These are phyloP conservation scores for Moesziomyces antarcticus DNA, from an alignment of 1,284 basidiomycete species.

Conservation along the genomic window DNA sequence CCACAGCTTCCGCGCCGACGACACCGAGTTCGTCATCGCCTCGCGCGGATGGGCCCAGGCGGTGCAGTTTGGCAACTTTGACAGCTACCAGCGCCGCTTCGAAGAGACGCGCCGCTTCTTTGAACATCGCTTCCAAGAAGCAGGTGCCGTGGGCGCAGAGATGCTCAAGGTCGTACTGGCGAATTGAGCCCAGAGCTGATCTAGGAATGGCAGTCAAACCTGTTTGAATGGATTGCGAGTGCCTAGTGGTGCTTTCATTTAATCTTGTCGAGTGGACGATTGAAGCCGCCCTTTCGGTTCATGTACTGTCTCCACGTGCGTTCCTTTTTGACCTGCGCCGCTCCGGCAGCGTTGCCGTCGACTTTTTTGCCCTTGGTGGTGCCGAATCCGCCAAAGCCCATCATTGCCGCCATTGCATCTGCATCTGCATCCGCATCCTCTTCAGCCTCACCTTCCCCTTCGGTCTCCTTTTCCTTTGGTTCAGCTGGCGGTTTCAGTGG, in stretches of 20 bases:
- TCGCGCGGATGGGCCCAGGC: conserved; percentile 84
- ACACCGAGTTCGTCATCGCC: conserved; percentile 92
- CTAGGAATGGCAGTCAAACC: not conserved
- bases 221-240: too few species aligned
- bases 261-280: conserved; percentile 54
- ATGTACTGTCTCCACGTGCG: conserved; percentile 96
- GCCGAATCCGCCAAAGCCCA: conserved; percentile 90
- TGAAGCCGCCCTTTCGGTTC: conserved; percentile 72
- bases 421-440: conserved; percentile 48
- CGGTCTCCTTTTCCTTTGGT: not conserved
- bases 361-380: conserved; percentile 87
- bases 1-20: conserved; percentile 84
- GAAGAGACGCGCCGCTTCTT: conserved; percentile 84
- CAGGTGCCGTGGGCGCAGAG: conserved; percentile 80
- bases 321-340: conserved; percentile 81
- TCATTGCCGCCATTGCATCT: conserved; percentile 81
- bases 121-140: conserved; percentile 86
- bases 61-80: conserved; percentile 90
- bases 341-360: conserved; percentile 71
- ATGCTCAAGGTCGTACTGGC: conserved; percentile 85
- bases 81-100: conserved; percentile 85
- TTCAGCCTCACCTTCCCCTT: conserved; percentile 8
- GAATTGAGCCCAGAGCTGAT: not conserved
- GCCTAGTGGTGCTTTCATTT: conserved; percentile 9
- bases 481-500: too few species aligned